Evolutionary conservation across 2,329 filamentous ascomycete genomes (phyloP), one percentile per base, ranked within the genome.

Genomic region (Cordyceps militaris): DNA sequence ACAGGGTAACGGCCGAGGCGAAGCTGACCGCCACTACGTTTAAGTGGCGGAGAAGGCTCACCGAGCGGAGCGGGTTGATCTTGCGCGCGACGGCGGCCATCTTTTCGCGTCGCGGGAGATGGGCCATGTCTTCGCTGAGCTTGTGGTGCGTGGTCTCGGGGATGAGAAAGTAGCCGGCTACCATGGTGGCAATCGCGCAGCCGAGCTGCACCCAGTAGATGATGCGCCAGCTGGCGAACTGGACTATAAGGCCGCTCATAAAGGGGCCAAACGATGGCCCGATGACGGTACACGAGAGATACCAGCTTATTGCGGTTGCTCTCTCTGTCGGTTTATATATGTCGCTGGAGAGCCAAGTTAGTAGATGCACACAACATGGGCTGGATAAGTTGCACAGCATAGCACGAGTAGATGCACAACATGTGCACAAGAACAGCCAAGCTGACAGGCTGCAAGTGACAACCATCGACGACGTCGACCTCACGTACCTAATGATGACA

Each of bases 121-220:
- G 82, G 9, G 76, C 72, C 1, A 91, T 74, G 43, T 90, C 85
- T 8, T 79, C 73, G 21, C 82, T 81, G 58, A 81, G 81, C 65
- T 79, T 83, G 60, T 81, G 78, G 58, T 87, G 85, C 52, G 88
- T 86, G 0, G 88, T 92, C 67, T 92, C 88, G 0, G 86, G 86
- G 11, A 91, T 78, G 13, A 89, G 73, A 63, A 89, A 83, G 62
- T 83, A 79, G 32, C 88, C 79, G 0, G 85, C 78, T 0, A 85
- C 21, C 0, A 79, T 75, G 1, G 82, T 85, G 0, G 80, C 66
- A 2, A 80, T 86, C 0, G 84, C 85, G 6, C 91, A 76, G 0
- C 80, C 87, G 0, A 85, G 83, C 66, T 91, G 88, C 0, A 92
- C 74, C 84, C 87, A 91, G 73, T 91, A 91, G 55, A 91, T 89